Evolutionary conservation across 2,329 filamentous ascomycete genomes (phyloP).

Genomic region (Ascocoryne sarcoides): DNA sequence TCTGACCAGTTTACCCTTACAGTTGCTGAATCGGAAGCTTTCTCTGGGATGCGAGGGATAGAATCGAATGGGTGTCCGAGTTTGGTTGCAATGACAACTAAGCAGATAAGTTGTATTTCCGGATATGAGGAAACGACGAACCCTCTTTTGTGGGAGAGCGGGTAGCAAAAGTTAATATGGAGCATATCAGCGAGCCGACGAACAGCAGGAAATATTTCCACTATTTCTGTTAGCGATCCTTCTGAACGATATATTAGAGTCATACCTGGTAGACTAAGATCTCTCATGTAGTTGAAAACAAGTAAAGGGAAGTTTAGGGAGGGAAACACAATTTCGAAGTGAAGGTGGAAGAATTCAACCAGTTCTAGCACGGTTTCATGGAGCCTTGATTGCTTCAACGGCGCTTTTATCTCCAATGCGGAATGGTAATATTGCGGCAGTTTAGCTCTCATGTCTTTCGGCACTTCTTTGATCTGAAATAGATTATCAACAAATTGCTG

Average conservation of each 20-base stretch:
- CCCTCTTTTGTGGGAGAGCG: slow-evolving; percentile 37
- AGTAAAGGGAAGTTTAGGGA: slow-evolving; percentile 61
- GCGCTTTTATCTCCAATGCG: slow-evolving; percentile 43
- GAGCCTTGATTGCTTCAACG: slow-evolving; percentile 47
- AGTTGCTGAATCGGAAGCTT: slow-evolving; percentile 45
- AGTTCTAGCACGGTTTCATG: slow-evolving; percentile 56
- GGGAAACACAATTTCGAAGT: slow-evolving; percentile 65
- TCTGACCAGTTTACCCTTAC: slow-evolving; percentile 61
- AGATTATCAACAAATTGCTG: neutral
- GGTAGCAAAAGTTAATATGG: slow-evolving; percentile 49
- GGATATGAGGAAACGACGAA: slow-evolving; percentile 51
- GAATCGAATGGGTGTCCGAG: slow-evolving; percentile 68
- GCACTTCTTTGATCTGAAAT: slow-evolving; percentile 45
- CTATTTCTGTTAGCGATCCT: slow-evolving; percentile 30
- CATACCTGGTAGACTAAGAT: slow-evolving; percentile 67
- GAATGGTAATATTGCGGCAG: slow-evolving; percentile 54
- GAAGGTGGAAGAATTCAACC: slow-evolving; percentile 52
- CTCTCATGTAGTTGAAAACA: slow-evolving; percentile 59
- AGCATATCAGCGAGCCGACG: slow-evolving; percentile 38
- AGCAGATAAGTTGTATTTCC: slow-evolving; percentile 62
- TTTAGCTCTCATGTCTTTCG: slow-evolving; percentile 55
- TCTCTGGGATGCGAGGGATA: slow-evolving; percentile 40
- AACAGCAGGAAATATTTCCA: slow-evolving; percentile 55
- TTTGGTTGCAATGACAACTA: slow-evolving; percentile 70
- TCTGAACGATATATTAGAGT: slow-evolving; percentile 2